Conservation (phyloP, 176 grass and related monocot genomes). For the Aegilops tauschii region DNA sequence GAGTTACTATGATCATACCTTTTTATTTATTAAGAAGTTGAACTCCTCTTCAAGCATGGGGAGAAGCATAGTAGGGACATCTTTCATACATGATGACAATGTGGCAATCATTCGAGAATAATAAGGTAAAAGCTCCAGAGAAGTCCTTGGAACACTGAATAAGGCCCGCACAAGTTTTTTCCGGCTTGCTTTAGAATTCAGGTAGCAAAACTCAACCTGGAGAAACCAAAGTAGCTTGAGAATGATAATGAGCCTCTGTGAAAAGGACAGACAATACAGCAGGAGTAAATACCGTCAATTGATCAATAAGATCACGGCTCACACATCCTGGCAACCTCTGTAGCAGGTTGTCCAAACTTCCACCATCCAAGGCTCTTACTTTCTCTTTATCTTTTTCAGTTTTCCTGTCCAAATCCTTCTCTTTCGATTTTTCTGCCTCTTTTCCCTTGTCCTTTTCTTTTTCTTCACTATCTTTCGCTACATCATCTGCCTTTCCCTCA, state of each 20-base stretch:
- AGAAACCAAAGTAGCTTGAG: conserved; percentile 27
- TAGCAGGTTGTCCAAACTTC: conserved; percentile 78
- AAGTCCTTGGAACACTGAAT: conserved; percentile 89
- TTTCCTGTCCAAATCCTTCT: conserved; percentile 84
- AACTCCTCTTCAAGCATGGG: conserved; percentile 97
- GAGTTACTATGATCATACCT: conserved; percentile 45
- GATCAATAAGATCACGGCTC: conserved; percentile 98
- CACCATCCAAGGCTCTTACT: conserved; percentile 74
- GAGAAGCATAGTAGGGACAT: conserved; percentile 83
- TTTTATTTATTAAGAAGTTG: conserved; percentile 98
- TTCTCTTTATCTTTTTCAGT: conserved; percentile 87
- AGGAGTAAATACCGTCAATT: conserved; percentile 67
- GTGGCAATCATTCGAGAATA: conserved; percentile 96
- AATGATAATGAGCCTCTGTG: conserved; percentile 13
- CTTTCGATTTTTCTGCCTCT: conserved; percentile 75
- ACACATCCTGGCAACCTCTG: conserved; percentile 91
- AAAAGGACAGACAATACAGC: conserved; percentile 7
- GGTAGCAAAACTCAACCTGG: conserved; percentile 99
- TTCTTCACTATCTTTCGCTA: conserved; percentile 56
- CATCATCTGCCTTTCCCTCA: conserved; percentile 68
- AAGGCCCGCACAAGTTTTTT: conserved; percentile 90
- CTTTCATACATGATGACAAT: conserved; percentile 90
- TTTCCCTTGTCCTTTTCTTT: conserved; percentile 76
- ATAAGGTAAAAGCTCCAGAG: conserved; percentile 93
- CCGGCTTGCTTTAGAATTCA: conserved; percentile 94